Evolutionary conservation across 73 alveolate species (phyloP), one percentile per base, ranked within the genome.

Genomic region (Durusdinium trenchii): DNA sequence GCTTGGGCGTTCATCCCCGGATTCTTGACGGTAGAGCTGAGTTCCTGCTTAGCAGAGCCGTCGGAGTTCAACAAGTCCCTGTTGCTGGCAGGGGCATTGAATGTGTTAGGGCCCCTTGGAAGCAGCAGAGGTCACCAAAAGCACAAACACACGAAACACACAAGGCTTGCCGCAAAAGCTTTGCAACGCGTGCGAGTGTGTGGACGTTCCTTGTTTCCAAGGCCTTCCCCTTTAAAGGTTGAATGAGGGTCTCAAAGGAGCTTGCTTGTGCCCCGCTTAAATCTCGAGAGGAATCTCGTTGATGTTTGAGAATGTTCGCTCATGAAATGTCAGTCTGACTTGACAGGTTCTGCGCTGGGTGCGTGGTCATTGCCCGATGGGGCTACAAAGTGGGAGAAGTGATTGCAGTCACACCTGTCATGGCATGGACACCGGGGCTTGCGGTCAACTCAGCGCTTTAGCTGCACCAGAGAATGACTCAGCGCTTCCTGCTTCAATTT

Each of bases 1-100:
- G 91, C 93, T 28, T 93, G 98, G 98, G 98, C 98, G 18, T 93
- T 93, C 83, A 54, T 93, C 92, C 99, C 99, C 2, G 93, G 93
- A 16, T 93, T 93, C 83, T 60, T 93, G 52, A 93, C 99, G 75
- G 98, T 93, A 40, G 98, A 93, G 92, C 98, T 93, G 93, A 93
- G 98, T 67, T 73, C 93, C 16, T 93, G 98, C 69, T 50, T 75
- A 92, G 87, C 76, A 1, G 48, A 64, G 20, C 97, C 97, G 18
- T 81, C 91, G n/a, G 98, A 71, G 35, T 93, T 93, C 83, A 50
- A 76, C 48, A 93, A 93, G 92, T 75, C 92, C 54, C 64, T 71
- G 50, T 32, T 50, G 92, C 1, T 93, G 90, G 90, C 90, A 67
- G 90, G 90, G 69, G 32, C 90, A 5, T 32, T 79, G 69, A 79